A percentile compares a stretch with the other conserved stretches of the same genome.
These are phyloP conservation scores for Parastagonospora nodorum DNA, from an alignment of 2,329 filamentous ascomycete species.

Conservation along the genomic window DNA sequence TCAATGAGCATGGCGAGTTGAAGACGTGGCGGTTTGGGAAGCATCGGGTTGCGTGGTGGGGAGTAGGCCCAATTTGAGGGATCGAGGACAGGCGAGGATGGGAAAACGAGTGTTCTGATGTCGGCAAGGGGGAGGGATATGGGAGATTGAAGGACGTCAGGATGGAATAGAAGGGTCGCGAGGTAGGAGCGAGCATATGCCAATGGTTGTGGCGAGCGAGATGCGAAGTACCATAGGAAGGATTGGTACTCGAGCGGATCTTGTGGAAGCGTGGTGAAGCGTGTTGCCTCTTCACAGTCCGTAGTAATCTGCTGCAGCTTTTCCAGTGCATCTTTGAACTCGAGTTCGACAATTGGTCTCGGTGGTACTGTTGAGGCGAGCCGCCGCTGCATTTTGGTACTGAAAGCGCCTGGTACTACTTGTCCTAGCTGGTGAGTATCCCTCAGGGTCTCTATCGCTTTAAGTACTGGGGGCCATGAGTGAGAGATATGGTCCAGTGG, in stretches of 20 bases:
- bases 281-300: slow-evolving; percentile 67
- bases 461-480: slow-evolving; percentile 46
- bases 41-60: slow-evolving; percentile 40
- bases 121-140: slow-evolving; percentile 81
- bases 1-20: slow-evolving; percentile 73
- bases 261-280: slow-evolving; percentile 32
- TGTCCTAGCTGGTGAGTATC: slow-evolving; percentile 66
- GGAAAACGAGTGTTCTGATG: slow-evolving; percentile 76
- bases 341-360: slow-evolving; percentile 80
- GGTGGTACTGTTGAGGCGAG: slow-evolving; percentile 93
- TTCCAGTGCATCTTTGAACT: slow-evolving; percentile 71
- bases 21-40: slow-evolving; percentile 73
- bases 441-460: slow-evolving; percentile 59
- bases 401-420: slow-evolving; percentile 78
- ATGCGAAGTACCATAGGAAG: slow-evolving; percentile 75
- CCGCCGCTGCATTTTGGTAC: slow-evolving; percentile 85
- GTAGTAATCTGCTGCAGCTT: slow-evolving; percentile 73
- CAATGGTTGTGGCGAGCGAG: slow-evolving; percentile 79
- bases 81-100: slow-evolving; percentile 72
- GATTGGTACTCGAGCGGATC: slow-evolving; percentile 55
- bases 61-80: slow-evolving; percentile 78
- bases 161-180: slow-evolving; percentile 75
- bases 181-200: slow-evolving; percentile 83
- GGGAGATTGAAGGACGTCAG: slow-evolving; percentile 67
- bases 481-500: slow-evolving; percentile 31